Conservation (phyloP, 352 stramenopile genomes). For the Blastocystis sp. region DNA sequence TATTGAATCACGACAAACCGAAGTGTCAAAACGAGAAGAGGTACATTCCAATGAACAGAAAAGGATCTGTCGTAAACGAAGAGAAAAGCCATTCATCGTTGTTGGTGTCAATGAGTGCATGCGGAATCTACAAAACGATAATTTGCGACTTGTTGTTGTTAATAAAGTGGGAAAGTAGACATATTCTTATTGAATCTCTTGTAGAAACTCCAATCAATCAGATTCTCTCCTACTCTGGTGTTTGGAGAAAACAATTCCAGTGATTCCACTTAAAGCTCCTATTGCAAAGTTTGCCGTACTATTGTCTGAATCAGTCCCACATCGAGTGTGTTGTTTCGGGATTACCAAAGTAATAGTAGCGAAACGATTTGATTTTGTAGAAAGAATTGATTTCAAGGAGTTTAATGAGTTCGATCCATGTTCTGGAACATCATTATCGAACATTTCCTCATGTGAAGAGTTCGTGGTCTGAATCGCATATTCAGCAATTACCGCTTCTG, state of each 20-base stretch:
- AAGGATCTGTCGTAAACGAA: background rate
- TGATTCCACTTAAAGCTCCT: background rate
- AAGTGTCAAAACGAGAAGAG: background rate
- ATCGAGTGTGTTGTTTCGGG: background rate
- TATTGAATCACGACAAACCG: background rate
- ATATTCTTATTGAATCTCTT: background rate
- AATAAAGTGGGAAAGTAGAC: background rate
- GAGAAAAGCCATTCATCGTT: background rate
- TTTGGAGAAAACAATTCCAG: background rate
- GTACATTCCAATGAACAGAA: background rate
- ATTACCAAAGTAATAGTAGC: background rate
- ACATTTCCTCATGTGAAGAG: background rate
- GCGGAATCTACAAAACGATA: background rate
- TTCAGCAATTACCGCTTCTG: background rate
- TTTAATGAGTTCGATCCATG: background rate
- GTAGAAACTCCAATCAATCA: background rate
- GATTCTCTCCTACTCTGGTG: background rate
- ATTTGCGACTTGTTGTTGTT: conserved; percentile 15
- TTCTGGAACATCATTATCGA: conserved; percentile 6
- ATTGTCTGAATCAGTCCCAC: background rate
- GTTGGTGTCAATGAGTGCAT: conserved; percentile 20
- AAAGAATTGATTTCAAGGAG: conserved; percentile 9
- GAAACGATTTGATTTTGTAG: background rate
- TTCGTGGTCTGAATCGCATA: background rate
- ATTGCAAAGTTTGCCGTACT: background rate